These are phyloP conservation scores for Vigna mungo DNA, from an alignment of 306 rosid genomes.

Conservation along the genomic window DNA sequence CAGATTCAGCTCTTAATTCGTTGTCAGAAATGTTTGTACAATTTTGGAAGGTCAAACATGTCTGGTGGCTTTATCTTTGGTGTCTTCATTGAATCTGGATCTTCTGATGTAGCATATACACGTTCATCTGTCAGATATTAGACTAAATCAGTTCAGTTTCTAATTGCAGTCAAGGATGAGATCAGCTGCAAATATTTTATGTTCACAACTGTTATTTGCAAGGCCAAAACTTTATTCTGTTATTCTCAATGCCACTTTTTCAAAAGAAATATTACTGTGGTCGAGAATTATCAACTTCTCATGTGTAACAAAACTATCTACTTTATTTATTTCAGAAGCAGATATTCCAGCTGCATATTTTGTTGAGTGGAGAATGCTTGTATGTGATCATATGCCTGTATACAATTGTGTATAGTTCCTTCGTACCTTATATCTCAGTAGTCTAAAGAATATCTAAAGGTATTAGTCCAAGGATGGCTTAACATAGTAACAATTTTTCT, in stretches of 20 bases:
- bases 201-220: slow-evolving; percentile 18
- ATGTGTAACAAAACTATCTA: slow-evolving; percentile 11
- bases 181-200: slow-evolving; percentile 24
- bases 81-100: slow-evolving; percentile 42
- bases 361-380: neutral
- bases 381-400: neutral
- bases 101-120: slow-evolving; percentile 53
- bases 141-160: slow-evolving; percentile 41
- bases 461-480: neutral
- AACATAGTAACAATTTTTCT: no score
- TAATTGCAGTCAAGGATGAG: slow-evolving; percentile 26
- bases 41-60: slow-evolving; percentile 59
- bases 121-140: slow-evolving; percentile 40
- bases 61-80: slow-evolving; percentile 48
- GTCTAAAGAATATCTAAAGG: neutral
- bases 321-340: neutral
- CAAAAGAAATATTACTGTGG: neutral
- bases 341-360: slow-evolving; percentile 18
- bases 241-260: slow-evolving; percentile 2
- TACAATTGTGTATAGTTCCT: neutral
- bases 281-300: slow-evolving; percentile 2
- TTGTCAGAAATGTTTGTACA: slow-evolving; percentile 58
- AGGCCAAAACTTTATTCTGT: slow-evolving; percentile 6
- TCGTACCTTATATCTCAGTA: neutral
- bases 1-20: slow-evolving; percentile 43